A percentile compares a stretch with the other conserved stretches of the same genome.
These are phyloP conservation scores for Prunus mira DNA, from an alignment of 306 rosid species.

Conservation along the genomic window DNA sequence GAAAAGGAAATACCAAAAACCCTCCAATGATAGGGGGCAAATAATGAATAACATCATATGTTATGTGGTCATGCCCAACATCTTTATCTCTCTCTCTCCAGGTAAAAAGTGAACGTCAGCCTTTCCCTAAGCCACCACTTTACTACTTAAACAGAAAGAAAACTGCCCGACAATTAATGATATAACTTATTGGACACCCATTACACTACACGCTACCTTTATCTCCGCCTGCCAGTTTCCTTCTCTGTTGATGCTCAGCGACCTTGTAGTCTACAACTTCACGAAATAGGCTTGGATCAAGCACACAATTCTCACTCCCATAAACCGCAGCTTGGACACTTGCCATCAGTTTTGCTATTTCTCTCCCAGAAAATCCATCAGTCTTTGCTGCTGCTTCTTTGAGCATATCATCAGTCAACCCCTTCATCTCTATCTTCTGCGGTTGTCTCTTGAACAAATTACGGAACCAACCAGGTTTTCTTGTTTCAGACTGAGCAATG, in stretches of 20 bases:
- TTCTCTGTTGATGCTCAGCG: slow-evolving; percentile 95
- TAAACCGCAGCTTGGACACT: slow-evolving; percentile 92
- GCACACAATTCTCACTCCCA: slow-evolving; percentile 81
- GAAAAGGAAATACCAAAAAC: slow-evolving; percentile 30
- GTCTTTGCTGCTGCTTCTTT: slow-evolving; percentile 85
- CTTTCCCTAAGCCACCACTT: neutral
- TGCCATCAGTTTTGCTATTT: slow-evolving; percentile 96
- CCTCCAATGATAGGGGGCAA: slow-evolving; percentile 40
- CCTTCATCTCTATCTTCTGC: slow-evolving; percentile 75
- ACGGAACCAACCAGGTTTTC: slow-evolving; percentile 57
- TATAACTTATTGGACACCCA: neutral
- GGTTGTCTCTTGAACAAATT: slow-evolving; percentile 57
- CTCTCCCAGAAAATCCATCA: slow-evolving; percentile 91
- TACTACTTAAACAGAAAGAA: slow-evolving; percentile 4
- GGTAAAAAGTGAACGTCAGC: neutral
- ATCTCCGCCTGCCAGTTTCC: slow-evolving; percentile 57
- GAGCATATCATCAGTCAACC: slow-evolving; percentile 72
- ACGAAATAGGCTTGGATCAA: slow-evolving; percentile 69
- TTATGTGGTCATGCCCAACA: slow-evolving; percentile 10
- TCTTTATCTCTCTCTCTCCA: neutral
- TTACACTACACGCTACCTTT: slow-evolving; percentile 28
- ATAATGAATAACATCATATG: slow-evolving; percentile 30
- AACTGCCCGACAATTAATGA: slow-evolving; percentile 9
- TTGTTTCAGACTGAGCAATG: slow-evolving; percentile 69
- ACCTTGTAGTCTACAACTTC: slow-evolving; percentile 94